Base-by-base conservation (phyloP, 768 basidiomycete genomes). In the Trametes villosa region DNA sequence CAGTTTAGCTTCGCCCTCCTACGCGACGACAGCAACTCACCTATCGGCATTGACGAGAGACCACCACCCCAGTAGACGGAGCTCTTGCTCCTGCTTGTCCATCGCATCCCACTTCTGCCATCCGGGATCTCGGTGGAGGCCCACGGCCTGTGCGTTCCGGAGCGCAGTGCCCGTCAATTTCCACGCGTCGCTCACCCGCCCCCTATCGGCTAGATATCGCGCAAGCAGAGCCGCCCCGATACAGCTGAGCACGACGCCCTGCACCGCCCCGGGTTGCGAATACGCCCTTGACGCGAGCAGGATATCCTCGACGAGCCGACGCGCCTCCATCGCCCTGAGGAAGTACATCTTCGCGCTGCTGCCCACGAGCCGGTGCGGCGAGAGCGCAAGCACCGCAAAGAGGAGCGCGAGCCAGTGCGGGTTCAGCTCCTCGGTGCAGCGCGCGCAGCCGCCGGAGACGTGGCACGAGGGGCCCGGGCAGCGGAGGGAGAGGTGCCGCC, bases 391-490 rank as follows among this genome's bases (percentile, higher is more conserved):
- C 34, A 83, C 74, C 17, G 81, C 74, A 61, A 81, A 84, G n/a
- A 84, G 59, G 1, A 85, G 76, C 20, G 74, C 76, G 17, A 84
- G 68, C 81, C 81, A 84, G 66, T 83, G 76, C 18, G 79, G 73
- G 62, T 83, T 84, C 66, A 83, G 72, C 49, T 78, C 75, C 22
- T 76, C 68, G 2, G 51, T 59, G 57, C 70, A 71, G 18, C 60
- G 63, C 0, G 63, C 22, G 53, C 70, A 71, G 7, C 59, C 63
- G 58, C 69, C 71, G 8, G 49, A 65, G 24, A 68, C 66, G 48
- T 75, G 70, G 53, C 70, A 71, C 9, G 56, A 34, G 15, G 17
- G 18, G 29, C 61, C 65, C 0, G 58, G 59, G n/a, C 57, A 65
- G 44, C 66, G 68, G 24, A 59, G 20, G 38, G 76, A 74, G 22